These are phyloP conservation scores for Cryptosporidium ubiquitum DNA, from an alignment of 169 alveolate species.

Conservation along the genomic window DNA sequence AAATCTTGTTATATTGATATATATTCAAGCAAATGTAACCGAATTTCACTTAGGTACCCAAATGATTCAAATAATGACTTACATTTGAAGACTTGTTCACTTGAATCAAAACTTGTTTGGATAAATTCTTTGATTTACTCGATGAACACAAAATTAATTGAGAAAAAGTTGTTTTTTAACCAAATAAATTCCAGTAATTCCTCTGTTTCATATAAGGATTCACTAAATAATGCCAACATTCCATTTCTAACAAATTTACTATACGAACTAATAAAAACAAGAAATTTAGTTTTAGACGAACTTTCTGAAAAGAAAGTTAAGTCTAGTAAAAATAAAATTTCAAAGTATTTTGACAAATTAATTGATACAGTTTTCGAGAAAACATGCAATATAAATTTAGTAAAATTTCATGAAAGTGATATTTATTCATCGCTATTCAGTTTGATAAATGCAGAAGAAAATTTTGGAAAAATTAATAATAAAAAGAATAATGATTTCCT, in stretches of 20 bases:
- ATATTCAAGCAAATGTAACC: conserved; percentile 9
- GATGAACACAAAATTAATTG: neutral
- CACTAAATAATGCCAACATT: neutral
- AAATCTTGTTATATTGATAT: conserved; percentile 23
- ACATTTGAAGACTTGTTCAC: conserved; percentile 41
- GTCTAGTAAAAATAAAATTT: neutral
- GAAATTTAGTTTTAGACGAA: conserved; percentile 51
- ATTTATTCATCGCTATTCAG: conserved; percentile 32
- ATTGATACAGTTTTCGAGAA: conserved; percentile 46
- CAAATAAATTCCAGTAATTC: neutral
- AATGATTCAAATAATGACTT: conserved; percentile 14
- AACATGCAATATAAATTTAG: conserved; percentile 14
- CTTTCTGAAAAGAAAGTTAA: conserved; percentile 10
- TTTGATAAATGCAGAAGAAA: conserved; percentile 5
- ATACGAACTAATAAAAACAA: conserved; percentile 50
- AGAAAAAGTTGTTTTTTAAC: neutral
- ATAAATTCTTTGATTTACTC: conserved; percentile 52
- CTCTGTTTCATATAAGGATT: conserved; percentile 15
- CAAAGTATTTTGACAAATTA: conserved; percentile 46
- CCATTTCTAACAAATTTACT: conserved; percentile 48
- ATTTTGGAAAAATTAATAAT: neutral
- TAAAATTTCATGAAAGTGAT: conserved; percentile 25
- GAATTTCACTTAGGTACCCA: conserved; percentile 38
- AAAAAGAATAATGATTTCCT: neutral
- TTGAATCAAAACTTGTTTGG: conserved; percentile 68